These are phyloP conservation scores for Solanum hybrid DNA, from an alignment of 305 asterid species.

Conservation along the genomic window DNA sequence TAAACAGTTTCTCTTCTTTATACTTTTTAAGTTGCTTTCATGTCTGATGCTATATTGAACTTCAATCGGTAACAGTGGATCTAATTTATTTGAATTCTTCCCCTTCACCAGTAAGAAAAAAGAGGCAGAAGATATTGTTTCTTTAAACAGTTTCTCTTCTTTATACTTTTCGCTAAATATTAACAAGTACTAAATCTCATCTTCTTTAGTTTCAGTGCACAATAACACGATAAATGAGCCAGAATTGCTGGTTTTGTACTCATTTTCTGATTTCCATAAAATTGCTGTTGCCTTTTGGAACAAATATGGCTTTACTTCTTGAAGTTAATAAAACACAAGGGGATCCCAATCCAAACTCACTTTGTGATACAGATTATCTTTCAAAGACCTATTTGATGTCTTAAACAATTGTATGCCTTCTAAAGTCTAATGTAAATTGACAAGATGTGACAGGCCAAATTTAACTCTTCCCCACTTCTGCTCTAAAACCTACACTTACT, in stretches of 20 bases:
- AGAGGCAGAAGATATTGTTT: not conserved
- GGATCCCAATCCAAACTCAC: not conserved
- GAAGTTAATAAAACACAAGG: not conserved
- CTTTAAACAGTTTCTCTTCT: not conserved
- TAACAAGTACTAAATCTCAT: not conserved
- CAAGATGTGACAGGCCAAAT: not conserved
- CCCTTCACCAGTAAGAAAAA: not conserved
- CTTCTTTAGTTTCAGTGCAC: not conserved
- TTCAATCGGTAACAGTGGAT: not conserved
- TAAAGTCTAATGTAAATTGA: not conserved
- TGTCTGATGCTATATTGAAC: not conserved
- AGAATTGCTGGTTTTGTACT: not conserved
- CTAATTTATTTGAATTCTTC: not conserved
- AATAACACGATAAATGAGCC: not conserved
- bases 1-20: no score
- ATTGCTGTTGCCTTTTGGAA: not conserved
- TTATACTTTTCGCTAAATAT: not conserved
- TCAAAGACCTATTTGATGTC: not conserved
- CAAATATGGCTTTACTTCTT: not conserved
- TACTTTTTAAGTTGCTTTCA: not conserved
- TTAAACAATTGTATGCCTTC: not conserved
- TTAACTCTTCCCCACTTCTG: not conserved
- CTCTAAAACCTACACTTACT: not conserved
- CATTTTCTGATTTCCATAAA: not conserved
- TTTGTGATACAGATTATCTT: not conserved